These are phyloP conservation scores for Aristolochia fimbriata DNA, from an alignment of 164 flowering plant species.

Conservation along the genomic window DNA sequence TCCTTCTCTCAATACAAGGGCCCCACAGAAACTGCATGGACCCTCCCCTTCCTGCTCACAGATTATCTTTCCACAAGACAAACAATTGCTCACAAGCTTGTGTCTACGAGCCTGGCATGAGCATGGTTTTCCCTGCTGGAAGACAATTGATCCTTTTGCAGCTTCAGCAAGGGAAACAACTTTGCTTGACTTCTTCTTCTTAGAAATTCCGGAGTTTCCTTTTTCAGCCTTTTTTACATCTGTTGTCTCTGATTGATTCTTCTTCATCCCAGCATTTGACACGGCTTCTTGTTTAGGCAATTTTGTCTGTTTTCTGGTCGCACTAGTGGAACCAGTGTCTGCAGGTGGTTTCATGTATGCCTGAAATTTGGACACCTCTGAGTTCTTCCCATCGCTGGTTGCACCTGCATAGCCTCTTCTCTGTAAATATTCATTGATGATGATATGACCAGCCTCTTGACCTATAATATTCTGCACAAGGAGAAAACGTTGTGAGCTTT, in stretches of 20 bases:
- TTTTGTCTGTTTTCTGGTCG: constrained; percentile 39
- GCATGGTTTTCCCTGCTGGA: constrained; percentile 93
- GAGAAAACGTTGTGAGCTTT: neutral
- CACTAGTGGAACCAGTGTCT: constrained; percentile 27
- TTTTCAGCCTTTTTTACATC: constrained; percentile 23
- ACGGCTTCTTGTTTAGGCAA: constrained; percentile 31
- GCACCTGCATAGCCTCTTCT: constrained; percentile 51
- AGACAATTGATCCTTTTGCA: constrained; percentile 83
- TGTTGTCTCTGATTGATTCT: constrained; percentile 13
- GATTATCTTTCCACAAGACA: constrained; percentile 92
- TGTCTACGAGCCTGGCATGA: constrained; percentile 88
- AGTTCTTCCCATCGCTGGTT: constrained; percentile 15
- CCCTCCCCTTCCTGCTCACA: constrained; percentile 99
- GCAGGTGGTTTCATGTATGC: constrained; percentile 73
- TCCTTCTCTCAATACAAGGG: constrained; percentile 83
- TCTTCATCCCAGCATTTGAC: constrained; percentile 21
- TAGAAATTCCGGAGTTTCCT: constrained; percentile 36
- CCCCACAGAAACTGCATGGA: constrained; percentile 85
- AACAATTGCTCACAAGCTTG: constrained; percentile 80
- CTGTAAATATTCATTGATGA: constrained; percentile 70
- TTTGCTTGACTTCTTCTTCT: constrained; percentile 72
- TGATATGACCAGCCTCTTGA: constrained; percentile 57
- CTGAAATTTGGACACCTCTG: constrained; percentile 39
- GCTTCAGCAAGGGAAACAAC: constrained; percentile 89
- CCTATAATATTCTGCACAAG: constrained; percentile 76